phyloP scores from a whole-genome alignment of 768 basidiomycete genomes.

The Floccularia luteovirens region DNA sequence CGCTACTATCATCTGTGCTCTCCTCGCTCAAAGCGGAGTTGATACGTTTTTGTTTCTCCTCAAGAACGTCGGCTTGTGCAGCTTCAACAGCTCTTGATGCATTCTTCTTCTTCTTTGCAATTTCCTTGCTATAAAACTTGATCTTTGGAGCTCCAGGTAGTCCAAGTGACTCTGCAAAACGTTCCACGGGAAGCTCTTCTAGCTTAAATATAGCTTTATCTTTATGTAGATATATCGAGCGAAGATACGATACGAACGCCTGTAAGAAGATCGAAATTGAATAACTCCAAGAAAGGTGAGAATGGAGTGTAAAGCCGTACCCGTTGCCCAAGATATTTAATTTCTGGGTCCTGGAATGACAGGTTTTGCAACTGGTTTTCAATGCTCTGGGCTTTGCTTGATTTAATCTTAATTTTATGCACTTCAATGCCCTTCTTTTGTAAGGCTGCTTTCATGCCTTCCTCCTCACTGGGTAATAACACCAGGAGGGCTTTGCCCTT shows the following conservation, averaged over 20 bases:
- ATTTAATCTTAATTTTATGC: slow-evolving; percentile 80
- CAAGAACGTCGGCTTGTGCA: slow-evolving; percentile 23
- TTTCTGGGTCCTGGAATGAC: slow-evolving; percentile 91
- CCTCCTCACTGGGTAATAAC: slow-evolving; percentile 85
- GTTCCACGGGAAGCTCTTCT: slow-evolving; percentile 71
- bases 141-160: slow-evolving; percentile 94
- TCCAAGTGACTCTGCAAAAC: slow-evolving; percentile 85
- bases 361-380: slow-evolving; percentile 87
- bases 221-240: slow-evolving; percentile 88
- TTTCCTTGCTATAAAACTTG: slow-evolving; percentile 69
- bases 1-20: too few species aligned
- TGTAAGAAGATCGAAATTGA: slow-evolving; percentile 18
- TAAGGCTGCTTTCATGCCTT: slow-evolving; percentile 75
- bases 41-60: too few species aligned
- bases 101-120: slow-evolving; percentile 75
- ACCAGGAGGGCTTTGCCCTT: slow-evolving; percentile 82
- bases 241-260: slow-evolving; percentile 95
- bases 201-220: slow-evolving; percentile 92
- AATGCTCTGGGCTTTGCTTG: slow-evolving; percentile 80
- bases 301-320: slow-evolving; percentile 35
- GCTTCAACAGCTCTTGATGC: slow-evolving; percentile 38
- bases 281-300: not conserved
- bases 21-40: too few species aligned
- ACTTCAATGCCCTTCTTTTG: slow-evolving; percentile 64
- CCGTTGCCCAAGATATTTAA: slow-evolving; percentile 93